Base-by-base conservation (phyloP, 2,329 filamentous ascomycete genomes). In the Fusarium metavorans region DNA sequence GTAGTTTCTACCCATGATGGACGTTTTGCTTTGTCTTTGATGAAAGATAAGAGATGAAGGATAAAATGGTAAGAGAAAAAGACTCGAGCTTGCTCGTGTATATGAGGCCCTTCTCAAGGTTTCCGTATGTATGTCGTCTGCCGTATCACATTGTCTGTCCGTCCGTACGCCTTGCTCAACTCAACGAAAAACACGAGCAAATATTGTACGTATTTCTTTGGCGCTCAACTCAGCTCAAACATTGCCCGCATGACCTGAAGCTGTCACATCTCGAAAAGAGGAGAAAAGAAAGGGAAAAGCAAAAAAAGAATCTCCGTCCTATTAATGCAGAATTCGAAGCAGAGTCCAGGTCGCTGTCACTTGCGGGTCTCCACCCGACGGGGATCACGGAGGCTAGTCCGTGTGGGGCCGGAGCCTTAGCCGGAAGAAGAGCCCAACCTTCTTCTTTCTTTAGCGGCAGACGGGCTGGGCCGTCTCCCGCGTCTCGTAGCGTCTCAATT, bases 1-100 rank as follows among this genome's bases (percentile, higher is more conserved):
- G 81, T 83, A 84, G 67, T 84, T 80, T 61, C 76, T 77, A 52
- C 79, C 76, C 77, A 81, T 82, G 66, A 64, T 30, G 23, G 37
- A 35, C 39, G 41, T 45, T 48, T 48, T 54, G 62, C 20, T 48
- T 43, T 45, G 41, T 23, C 34, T 64, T 56, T 16, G 66, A 67
- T 50, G 66, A 50, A 35, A 23, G 20, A 32, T 34, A 16, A 9
- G 34, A 20, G 34, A 27, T 58, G 56, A 27, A 25, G 13, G 16
- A 11, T 7, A 18, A 30, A 30, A 6, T 25, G 9, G 39, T 68
- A 32, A 58, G 34, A 43, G 50, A 56, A 59, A 59, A 63, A 68
- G 32, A 39, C 66, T 48, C n/a, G 54, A 61, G 56, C 69, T 64
- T 34, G 66, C 35, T 48, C 39, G 45, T 71, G 35, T 50, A 61